These are phyloP conservation scores for Colletotrichum musae DNA, from an alignment of 2,329 filamentous ascomycete genomes.

Conservation along the genomic window DNA sequence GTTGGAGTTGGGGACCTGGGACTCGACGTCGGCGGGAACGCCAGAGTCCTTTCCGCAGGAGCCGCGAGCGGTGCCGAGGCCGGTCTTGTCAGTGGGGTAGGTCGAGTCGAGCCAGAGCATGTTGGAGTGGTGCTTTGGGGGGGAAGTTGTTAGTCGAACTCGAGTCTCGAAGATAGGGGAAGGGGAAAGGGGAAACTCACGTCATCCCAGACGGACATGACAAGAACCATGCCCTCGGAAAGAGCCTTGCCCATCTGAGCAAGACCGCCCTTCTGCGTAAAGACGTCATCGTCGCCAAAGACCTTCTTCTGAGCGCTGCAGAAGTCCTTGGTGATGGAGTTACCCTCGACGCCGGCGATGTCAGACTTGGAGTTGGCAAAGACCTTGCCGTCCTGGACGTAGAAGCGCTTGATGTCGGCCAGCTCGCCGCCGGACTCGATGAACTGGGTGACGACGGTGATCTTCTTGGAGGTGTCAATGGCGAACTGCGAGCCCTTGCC, in stretches of 20 bases:
- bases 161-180: background rate
- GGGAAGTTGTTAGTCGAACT: background rate
- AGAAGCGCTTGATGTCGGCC: conserved; percentile 74
- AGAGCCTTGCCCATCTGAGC: conserved; percentile 66
- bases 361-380: conserved; percentile 67
- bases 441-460: conserved; percentile 80
- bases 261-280: conserved; percentile 70
- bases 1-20: conserved; percentile 59
- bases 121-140: conserved; percentile 67
- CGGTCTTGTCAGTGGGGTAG: conserved; percentile 67
- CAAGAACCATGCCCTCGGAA: conserved; percentile 61
- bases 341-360: conserved; percentile 56
- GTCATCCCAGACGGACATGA: conserved; percentile 74
- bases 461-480: conserved; percentile 70
- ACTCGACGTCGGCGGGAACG: conserved; percentile 65
- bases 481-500: conserved; percentile 66
- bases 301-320: conserved; percentile 71
- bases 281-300: conserved; percentile 69
- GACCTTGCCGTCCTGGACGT: conserved; percentile 73
- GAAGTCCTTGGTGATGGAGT: conserved; percentile 69
- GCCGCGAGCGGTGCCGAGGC: conserved; percentile 67
- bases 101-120: conserved; percentile 84
- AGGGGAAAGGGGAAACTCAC: conserved; percentile 4
- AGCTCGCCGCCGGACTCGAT: conserved; percentile 64
- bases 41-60: conserved; percentile 67